Conservation (phyloP, 2,329 filamentous ascomycete species). For the Dendryphion nanum region DNA sequence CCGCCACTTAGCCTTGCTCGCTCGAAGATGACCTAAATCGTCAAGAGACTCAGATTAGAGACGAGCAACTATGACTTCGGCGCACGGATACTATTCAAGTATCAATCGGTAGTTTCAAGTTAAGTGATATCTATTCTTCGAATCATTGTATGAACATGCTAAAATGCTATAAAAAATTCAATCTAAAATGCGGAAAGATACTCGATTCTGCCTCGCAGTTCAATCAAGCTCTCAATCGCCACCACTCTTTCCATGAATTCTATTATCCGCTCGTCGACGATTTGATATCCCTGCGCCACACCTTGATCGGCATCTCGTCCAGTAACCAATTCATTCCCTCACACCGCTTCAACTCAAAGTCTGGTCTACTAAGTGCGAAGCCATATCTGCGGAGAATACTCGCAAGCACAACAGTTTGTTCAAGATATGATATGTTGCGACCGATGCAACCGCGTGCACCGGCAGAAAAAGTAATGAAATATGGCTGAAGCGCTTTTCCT, state of each 20-base stretch:
- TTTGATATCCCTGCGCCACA: conserved; percentile 31
- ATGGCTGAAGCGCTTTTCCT: conserved; percentile 27
- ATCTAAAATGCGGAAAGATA: too few relatives aligned
- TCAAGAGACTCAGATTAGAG: too few relatives aligned
- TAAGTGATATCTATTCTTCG: too few relatives aligned
- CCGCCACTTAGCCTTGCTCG: too few relatives aligned
- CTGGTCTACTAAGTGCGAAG: conserved; percentile 35
- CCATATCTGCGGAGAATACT: conserved; percentile 39
- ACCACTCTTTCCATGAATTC: too few relatives aligned
- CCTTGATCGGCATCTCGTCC: conserved; percentile 39
- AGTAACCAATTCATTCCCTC: conserved; percentile 41
- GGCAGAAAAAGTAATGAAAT: conserved; percentile 29
- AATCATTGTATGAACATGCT: too few relatives aligned
- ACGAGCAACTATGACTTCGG: too few relatives aligned
- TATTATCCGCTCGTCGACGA: conserved; percentile 7
- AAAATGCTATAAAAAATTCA: neutral
- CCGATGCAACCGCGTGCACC: conserved; percentile 30
- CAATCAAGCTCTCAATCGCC: too few relatives aligned
- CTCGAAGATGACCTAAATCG: too few relatives aligned
- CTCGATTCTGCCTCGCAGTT: conserved; percentile 1
- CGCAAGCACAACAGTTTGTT: conserved; percentile 31
- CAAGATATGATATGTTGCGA: conserved; percentile 29
- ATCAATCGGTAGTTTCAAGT: too few relatives aligned
- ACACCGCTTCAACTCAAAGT: conserved; percentile 33
- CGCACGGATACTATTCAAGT: too few relatives aligned